A percentile compares a stretch with the other conserved stretches of the same genome.
phyloP scores from a whole-genome alignment of 495 filamentous ascomycete species.

The Eremomyces bilateralis region DNA sequence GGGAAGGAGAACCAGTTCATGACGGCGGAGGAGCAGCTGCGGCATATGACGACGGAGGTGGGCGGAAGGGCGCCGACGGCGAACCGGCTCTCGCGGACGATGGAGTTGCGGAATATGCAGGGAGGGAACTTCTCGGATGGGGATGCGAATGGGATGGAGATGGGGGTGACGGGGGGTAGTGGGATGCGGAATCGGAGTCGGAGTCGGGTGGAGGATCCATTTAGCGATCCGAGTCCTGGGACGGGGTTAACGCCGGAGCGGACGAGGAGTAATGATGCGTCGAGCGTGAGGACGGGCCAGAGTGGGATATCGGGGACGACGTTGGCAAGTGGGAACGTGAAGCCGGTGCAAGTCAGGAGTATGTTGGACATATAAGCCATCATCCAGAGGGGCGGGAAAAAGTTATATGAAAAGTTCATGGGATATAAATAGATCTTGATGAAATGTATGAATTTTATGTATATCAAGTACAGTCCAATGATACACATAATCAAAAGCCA shows the following conservation, averaged over 20 bases:
- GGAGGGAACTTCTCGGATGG: too few relatives aligned
- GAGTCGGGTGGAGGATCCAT: conserved; percentile 10
- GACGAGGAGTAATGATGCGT: conserved; percentile 5
- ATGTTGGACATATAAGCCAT: conserved; percentile 37
- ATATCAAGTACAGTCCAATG: too few relatives aligned
- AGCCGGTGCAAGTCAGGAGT: conserved; percentile 29
- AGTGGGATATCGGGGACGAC: conserved; percentile 17
- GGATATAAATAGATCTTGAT: too few relatives aligned
- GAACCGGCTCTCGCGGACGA: conserved; percentile 16
- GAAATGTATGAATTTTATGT: too few relatives aligned
- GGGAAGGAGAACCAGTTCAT: conserved; percentile 15
- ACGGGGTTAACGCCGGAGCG: background rate
- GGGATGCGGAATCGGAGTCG: conserved; percentile 9
- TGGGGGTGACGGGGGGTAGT: too few relatives aligned
- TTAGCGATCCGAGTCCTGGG: conserved; percentile 7
- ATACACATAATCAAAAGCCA: too few relatives aligned
- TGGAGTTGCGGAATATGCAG: conserved; percentile 26
- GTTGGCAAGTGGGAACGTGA: conserved; percentile 10
- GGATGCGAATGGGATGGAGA: too few relatives aligned
- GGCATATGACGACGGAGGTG: conserved; percentile 29
- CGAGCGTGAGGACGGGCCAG: conserved; percentile 18
- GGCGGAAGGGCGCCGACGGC: conserved; percentile 26
- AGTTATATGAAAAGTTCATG: too few relatives aligned
- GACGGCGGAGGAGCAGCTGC: conserved; percentile 25
- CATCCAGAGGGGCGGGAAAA: too few relatives aligned